These are phyloP conservation scores for Aureobasidium sp. DNA, from an alignment of 2,329 filamentous ascomycete genomes.

Conservation along the genomic window DNA sequence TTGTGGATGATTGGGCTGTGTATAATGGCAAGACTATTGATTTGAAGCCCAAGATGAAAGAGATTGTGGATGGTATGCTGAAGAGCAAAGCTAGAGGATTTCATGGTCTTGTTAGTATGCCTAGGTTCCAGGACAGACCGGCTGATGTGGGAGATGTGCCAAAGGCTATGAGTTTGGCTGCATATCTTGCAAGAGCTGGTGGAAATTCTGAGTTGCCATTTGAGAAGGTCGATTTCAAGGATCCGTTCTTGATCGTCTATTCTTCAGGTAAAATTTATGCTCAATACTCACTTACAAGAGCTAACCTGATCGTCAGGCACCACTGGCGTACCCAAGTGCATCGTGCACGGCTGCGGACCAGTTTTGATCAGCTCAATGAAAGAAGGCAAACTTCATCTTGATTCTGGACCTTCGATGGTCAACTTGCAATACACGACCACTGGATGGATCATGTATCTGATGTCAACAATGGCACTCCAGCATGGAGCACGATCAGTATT, in stretches of 20 bases:
- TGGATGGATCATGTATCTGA: slow-evolving; percentile 85
- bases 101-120: slow-evolving; percentile 56
- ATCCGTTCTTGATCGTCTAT: slow-evolving; percentile 67
- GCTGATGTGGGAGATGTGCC: slow-evolving; percentile 53
- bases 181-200: slow-evolving; percentile 35
- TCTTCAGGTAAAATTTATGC: slow-evolving; percentile 30
- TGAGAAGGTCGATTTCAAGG: slow-evolving; percentile 58
- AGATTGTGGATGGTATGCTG: slow-evolving; percentile 57
- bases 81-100: slow-evolving; percentile 44
- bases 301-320: slow-evolving; percentile 52
- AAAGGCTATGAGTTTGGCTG: slow-evolving; percentile 36
- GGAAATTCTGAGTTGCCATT: slow-evolving; percentile 44
- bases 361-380: slow-evolving; percentile 53
- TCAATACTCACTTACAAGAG: neutral
- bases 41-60: slow-evolving; percentile 62
- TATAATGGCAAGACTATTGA: slow-evolving; percentile 75
- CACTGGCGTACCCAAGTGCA: slow-evolving; percentile 77
- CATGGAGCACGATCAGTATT: slow-evolving; percentile 57
- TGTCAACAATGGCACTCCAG: slow-evolving; percentile 51
- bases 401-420: slow-evolving; percentile 37
- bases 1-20: slow-evolving; percentile 71
- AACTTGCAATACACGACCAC: slow-evolving; percentile 57
- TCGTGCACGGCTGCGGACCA: slow-evolving; percentile 69
- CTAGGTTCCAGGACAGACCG: slow-evolving; percentile 52
- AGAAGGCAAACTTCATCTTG: slow-evolving; percentile 51